Conservation (phyloP, 805 yeast genomes). For the Deakozyma indianensis region DNA sequence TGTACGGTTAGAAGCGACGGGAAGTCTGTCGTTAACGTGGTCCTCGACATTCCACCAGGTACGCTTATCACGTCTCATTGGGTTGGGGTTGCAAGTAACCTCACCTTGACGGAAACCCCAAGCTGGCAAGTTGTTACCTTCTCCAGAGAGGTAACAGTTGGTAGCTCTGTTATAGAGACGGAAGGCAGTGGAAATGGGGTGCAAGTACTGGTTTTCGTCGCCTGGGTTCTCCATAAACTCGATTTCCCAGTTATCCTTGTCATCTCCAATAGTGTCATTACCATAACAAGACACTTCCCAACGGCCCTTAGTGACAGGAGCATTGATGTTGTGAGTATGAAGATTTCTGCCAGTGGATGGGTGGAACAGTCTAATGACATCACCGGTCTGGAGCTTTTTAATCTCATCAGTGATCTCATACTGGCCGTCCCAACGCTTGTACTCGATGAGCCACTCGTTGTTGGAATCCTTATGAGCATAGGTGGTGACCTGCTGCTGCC, state of each 20-base stretch:
- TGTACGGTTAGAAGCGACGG: conserved; percentile 22
- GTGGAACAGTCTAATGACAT: conserved; percentile 59
- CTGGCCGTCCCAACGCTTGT: conserved; percentile 11
- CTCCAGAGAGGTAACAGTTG: conserved; percentile 75
- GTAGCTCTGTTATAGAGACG: conserved; percentile 53
- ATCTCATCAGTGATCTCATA: conserved; percentile 17
- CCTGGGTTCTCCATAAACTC: conserved; percentile 46
- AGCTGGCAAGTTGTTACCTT: conserved; percentile 70
- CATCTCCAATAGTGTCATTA: conserved; percentile 52
- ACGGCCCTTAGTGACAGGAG: conserved; percentile 50
- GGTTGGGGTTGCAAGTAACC: conserved; percentile 50
- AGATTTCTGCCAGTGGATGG: conserved; percentile 55
- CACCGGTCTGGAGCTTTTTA: conserved; percentile 41
- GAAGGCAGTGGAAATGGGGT: conserved; percentile 69
- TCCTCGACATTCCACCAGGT: conserved; percentile 77
- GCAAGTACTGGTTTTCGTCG: conserved; percentile 22
- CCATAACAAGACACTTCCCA: conserved; percentile 89
- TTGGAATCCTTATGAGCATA: conserved; percentile 81
- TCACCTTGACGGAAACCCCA: conserved; percentile 96
- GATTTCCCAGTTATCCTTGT: conserved; percentile 76
- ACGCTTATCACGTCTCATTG: conserved; percentile 40
- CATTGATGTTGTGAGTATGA: conserved; percentile 70
- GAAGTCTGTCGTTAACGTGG: conserved; percentile 39
- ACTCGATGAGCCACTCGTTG: conserved; percentile 57
- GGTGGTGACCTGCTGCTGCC: conserved; percentile 89